Evolutionary conservation across 116 monocot species (phyloP).

Genomic region (Dioscorea cayenensis): DNA sequence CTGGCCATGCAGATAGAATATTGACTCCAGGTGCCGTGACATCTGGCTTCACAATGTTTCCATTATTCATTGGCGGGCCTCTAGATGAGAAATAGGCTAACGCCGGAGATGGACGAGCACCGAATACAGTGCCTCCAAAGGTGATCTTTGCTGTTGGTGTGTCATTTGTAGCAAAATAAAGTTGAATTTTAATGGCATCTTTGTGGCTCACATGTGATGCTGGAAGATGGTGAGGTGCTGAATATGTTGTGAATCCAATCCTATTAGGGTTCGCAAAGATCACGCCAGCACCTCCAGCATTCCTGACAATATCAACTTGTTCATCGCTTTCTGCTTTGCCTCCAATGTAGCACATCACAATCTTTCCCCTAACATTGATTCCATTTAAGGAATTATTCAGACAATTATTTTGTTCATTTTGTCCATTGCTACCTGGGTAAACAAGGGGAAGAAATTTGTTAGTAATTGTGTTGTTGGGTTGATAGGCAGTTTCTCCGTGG

Average conservation of each 20-base stretch:
- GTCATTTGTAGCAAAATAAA: background rate
- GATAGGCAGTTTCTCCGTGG: too few species aligned
- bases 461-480: too few species aligned
- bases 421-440: too few species aligned
- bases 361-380: too few species aligned
- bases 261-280: too few species aligned
- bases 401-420: too few species aligned
- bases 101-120: background rate
- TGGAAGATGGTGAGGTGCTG: background rate
- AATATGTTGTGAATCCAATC: background rate
- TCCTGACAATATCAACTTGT: too few species aligned
- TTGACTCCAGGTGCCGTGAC: background rate
- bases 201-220: background rate
- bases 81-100: background rate
- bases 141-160: background rate
- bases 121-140: background rate
- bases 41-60: background rate
- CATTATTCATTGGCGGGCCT: background rate
- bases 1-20: background rate
- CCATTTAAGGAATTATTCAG: too few species aligned
- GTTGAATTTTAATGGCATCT: background rate
- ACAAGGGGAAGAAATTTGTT: too few species aligned
- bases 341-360: too few species aligned
- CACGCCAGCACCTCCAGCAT: too few species aligned
- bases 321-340: too few species aligned